Conservation (phyloP, 805 yeast genomes). For the Candida sanyiensis region DNA sequence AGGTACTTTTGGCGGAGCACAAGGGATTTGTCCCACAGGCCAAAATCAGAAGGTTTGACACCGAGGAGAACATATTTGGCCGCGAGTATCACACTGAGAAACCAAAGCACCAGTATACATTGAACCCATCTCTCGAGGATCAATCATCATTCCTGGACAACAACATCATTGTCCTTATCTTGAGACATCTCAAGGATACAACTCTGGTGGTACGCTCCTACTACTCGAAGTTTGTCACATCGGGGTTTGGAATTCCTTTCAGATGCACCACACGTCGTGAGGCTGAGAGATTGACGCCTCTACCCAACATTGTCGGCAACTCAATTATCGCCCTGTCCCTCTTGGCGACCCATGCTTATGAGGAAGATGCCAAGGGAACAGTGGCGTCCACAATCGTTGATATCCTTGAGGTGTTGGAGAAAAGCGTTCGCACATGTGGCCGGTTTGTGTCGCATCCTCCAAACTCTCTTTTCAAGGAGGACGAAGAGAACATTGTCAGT, state of each 20-base stretch:
- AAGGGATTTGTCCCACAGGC: background rate
- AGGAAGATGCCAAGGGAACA: constrained; percentile 54
- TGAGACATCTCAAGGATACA: constrained; percentile 9
- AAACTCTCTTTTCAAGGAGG: constrained; percentile 16
- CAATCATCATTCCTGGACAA: constrained; percentile 17
- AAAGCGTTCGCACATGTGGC: constrained; percentile 50
- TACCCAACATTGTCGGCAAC: constrained; percentile 61
- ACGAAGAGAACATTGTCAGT: constrained; percentile 40
- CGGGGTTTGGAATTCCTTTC: constrained; percentile 27
- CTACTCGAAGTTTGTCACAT: constrained; percentile 18
- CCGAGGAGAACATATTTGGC: constrained; percentile 30
- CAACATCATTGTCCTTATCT: constrained; percentile 13
- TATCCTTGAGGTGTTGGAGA: constrained; percentile 52
- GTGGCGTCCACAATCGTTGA: constrained; percentile 54
- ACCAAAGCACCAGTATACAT: constrained; percentile 13
- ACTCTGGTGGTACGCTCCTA: constrained; percentile 10
- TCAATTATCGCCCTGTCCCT: constrained; percentile 57
- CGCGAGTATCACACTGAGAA: constrained; percentile 25
- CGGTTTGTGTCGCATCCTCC: constrained; percentile 37
- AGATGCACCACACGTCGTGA: constrained; percentile 33
- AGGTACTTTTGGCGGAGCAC: constrained; percentile 7
- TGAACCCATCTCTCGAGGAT: constrained; percentile 6
- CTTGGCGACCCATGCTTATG: constrained; percentile 51
- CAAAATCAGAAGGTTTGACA: background rate
- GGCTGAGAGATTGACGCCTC: constrained; percentile 54